Base-by-base conservation (phyloP, 352 stramenopile species). In the Globisporangium cylindrosporum region DNA sequence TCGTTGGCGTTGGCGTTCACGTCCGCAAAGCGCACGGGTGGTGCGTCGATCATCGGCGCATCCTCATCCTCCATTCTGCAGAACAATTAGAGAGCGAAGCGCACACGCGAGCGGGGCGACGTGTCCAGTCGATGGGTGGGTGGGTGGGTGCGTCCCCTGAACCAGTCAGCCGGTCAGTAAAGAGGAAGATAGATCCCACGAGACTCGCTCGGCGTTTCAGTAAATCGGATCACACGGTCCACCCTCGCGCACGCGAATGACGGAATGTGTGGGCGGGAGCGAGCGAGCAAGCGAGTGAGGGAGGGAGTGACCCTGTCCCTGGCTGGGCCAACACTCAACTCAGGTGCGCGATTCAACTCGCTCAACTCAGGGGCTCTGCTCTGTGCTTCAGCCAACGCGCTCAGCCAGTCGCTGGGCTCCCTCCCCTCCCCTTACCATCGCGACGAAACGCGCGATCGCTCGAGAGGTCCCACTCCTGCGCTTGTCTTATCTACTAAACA, bases 1-100 rank as follows among this genome's bases (percentile, higher is more conserved):
- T 12, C 36, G 36, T 46, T 48, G 38, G 0, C 36, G 36, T 43
- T 43, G 36, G 1, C 36, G 36, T 32, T 38, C 56, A 10, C 57
- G n/a, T 25, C 57, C 20, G 57, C 6, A 46, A 8, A 8, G 15
- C 41, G 41, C 15, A n/a, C 15, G 18, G 41, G 41, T 20, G 15
- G 53, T 27, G 51, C 14, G 51, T 57, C 51, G 22, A 24, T 25
- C 51, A 59, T 38, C 14, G 53, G 36, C 25, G 53, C 53, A 59
- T 59, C 53, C 20, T 59, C 53, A 29, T 59, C 25, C 1, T 59
- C 53, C 53, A 59, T 59, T 59, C 25, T 59, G 25, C 53, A 59
- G 53, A 59, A 59, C 53, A 59, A 59, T 59, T 34, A 57, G 10
- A n/a, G 41, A 38, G 53, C 25, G 22, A 15, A 49, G 29, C 29